Base-by-base conservation (phyloP, 2,329 filamentous ascomycete genomes). In the Fusarium verticillioides region DNA sequence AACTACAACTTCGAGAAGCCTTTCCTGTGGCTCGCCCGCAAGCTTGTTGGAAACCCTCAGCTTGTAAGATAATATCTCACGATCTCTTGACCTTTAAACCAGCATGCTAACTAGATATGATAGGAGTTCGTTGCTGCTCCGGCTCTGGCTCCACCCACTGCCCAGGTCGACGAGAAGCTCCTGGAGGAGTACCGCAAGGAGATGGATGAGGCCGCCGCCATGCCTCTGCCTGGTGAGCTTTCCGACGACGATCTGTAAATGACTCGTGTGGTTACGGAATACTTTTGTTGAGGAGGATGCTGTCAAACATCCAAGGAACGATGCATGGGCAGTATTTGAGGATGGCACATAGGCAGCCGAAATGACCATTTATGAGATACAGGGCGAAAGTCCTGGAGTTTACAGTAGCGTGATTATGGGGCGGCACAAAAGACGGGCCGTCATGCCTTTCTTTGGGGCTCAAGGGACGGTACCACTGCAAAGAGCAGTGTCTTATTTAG, bases 1-100 rank as follows among this genome's bases (percentile, higher is more conserved):
- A 98, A 98, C 91, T 98, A 99, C 89, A 98, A 98, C 92, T 98
- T 98, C 86, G 96, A 98, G 92, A 99, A 98, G 92, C 96, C 96
- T 75, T 98, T 99, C 94, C 93, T 98, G 80, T 98, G 96, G 96
- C 93, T 99, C 80, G 96, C 95, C 79, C 92, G 96, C 85, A 99
- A 99, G 92, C 92, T 99, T 67, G 95, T 97, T 79, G 96, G 96
- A 85, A 98, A 98, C 90, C 89, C 94, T 81, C 68, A 74, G 54
- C 74, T 79, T 54, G 71, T 75, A 72, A 56, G 75, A 74, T 54
- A 6, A 34, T 34, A 46, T 42, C 23, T 28, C 50, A 53, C 13
- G 10, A 12, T 28, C 19, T 26, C 19, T 23, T 34, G 30, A 37
- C n/a, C 9, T 9, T n/a, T 46, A 9, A 36, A 53, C 26, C 23